A percentile compares a stretch with the other conserved stretches of the same genome.
These are phyloP conservation scores for Paecilomyces dactylethromorphus DNA, from an alignment of 2,329 filamentous ascomycete genomes.

Conservation along the genomic window DNA sequence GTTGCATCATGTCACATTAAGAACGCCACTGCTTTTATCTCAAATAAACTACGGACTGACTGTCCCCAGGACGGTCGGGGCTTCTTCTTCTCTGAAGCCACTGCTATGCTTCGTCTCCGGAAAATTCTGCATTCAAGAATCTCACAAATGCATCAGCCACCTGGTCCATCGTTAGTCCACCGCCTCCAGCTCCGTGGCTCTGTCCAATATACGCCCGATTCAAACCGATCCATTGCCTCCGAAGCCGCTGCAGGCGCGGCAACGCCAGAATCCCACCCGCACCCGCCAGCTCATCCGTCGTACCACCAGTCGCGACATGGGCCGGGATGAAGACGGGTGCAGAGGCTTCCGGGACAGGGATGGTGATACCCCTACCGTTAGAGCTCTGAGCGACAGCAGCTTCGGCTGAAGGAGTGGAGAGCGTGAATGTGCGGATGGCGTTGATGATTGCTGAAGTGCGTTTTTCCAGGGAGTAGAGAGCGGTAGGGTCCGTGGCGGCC, in stretches of 20 bases:
- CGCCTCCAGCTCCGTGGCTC: slow-evolving; percentile 27
- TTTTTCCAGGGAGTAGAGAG: slow-evolving; percentile 39
- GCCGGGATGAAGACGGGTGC: slow-evolving; percentile 30
- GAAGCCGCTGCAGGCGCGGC: slow-evolving; percentile 36
- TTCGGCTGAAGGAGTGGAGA: slow-evolving; percentile 30
- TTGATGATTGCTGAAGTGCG: slow-evolving; percentile 34
- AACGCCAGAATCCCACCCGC: slow-evolving; percentile 34
- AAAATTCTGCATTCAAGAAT: slow-evolving; percentile 40
- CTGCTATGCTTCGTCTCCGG: slow-evolving; percentile 15
- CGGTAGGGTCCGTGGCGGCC: slow-evolving; percentile 30
- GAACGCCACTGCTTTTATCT: not conserved
- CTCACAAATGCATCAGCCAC: slow-evolving; percentile 40
- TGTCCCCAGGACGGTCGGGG: too few species aligned
- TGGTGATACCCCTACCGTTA: slow-evolving; percentile 23
- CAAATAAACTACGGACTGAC: too few species aligned
- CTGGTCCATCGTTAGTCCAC: slow-evolving; percentile 25
- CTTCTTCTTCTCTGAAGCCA: not conserved
- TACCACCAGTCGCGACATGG: slow-evolving; percentile 27
- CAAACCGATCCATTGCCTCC: slow-evolving; percentile 41
- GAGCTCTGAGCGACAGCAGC: slow-evolving; percentile 24
- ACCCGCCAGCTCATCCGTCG: slow-evolving; percentile 37
- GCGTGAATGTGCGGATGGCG: slow-evolving; percentile 35
- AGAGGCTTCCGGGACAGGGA: slow-evolving; percentile 25
- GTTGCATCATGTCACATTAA: not conserved
- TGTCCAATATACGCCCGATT: slow-evolving; percentile 34